phyloP scores from a whole-genome alignment of 169 alveolate genomes.

The Eimeria praecox region DNA sequence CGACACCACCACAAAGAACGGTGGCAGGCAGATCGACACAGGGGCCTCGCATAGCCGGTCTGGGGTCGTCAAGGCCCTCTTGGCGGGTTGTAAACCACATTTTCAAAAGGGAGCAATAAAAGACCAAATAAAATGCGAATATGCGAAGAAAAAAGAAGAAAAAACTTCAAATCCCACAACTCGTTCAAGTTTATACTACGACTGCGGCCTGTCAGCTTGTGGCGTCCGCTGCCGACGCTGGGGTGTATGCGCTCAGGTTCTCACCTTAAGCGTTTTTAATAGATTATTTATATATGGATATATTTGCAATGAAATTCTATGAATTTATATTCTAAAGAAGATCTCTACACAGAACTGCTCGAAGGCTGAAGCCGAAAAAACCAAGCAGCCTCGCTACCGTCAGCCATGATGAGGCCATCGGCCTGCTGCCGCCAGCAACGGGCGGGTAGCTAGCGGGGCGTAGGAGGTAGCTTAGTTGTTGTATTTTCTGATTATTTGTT shows the following conservation, averaged over 20 bases:
- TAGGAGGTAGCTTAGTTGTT: not conserved
- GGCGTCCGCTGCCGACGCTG: constrained; percentile 57
- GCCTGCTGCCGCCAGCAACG: not conserved
- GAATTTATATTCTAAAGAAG: constrained; percentile 5
- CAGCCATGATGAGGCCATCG: constrained; percentile 34
- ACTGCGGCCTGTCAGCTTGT: not conserved
- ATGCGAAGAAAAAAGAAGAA: not conserved
- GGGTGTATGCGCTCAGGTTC: not conserved
- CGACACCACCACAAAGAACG: constrained; percentile 77
- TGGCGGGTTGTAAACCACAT: constrained; percentile 94
- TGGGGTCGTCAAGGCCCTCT: constrained; percentile 93
- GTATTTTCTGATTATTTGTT: not conserved
- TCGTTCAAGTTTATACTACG: no score
- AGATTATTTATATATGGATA: not conserved
- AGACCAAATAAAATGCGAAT: not conserved
- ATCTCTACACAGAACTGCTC: not conserved
- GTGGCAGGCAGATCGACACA: constrained; percentile 89
- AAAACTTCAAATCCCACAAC: not conserved
- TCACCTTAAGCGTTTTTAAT: not conserved
- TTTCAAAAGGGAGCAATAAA: not conserved
- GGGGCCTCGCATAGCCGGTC: constrained; percentile 93
- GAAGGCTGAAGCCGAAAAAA: no score
- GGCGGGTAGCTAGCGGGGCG: constrained; percentile 54
- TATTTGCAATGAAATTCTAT: not conserved
- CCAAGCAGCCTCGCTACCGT: not conserved